Evolutionary conservation across 2,329 filamentous ascomycete genomes (phyloP).

Genomic region (Xylaria sp.): DNA sequence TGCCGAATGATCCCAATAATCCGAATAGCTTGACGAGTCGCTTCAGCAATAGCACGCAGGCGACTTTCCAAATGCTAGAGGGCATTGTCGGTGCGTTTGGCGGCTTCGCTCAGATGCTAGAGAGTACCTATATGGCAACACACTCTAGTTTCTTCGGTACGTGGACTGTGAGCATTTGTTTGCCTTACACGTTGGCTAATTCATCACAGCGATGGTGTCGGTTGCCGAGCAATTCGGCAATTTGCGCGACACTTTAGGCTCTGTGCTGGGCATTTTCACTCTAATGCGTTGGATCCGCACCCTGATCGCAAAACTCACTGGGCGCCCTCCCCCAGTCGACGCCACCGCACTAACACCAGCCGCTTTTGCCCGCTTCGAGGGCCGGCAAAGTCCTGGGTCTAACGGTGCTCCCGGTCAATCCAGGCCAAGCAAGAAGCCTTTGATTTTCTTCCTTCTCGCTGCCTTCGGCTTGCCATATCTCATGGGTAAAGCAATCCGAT

Average conservation of each 20-base stretch:
- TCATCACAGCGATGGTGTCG: conserved; percentile 82
- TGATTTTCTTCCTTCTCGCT: conserved; percentile 92
- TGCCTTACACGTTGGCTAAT: conserved; percentile 12
- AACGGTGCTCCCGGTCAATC: conserved; percentile 68
- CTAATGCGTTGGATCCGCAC: conserved; percentile 94
- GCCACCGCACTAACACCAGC: conserved; percentile 86
- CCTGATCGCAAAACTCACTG: conserved; percentile 88
- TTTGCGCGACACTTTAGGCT: conserved; percentile 89
- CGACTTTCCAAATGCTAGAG: conserved; percentile 98
- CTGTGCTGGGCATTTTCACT: conserved; percentile 93
- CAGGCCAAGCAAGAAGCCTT: conserved; percentile 89
- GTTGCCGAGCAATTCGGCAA: conserved; percentile 97
- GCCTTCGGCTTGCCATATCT: conserved; percentile 95
- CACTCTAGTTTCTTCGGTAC: conserved; percentile 97
- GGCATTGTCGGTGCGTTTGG: conserved; percentile 96
- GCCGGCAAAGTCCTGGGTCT: conserved; percentile 59
- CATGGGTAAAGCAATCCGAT: conserved; percentile 93
- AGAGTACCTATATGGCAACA: conserved; percentile 99
- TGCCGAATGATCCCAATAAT: conserved; percentile 73
- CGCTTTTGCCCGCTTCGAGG: conserved; percentile 88
- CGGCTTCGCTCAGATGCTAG: conserved; percentile 97
- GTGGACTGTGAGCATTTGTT: conserved; percentile 40
- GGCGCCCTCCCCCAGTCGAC: conserved; percentile 85
- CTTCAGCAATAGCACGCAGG: conserved; percentile 92
- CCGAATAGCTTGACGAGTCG: conserved; percentile 93